Evolutionary conservation across 106 monocot species (phyloP), one percentile per base, ranked within the genome.

Genomic region (Platanthera zijinensis): DNA sequence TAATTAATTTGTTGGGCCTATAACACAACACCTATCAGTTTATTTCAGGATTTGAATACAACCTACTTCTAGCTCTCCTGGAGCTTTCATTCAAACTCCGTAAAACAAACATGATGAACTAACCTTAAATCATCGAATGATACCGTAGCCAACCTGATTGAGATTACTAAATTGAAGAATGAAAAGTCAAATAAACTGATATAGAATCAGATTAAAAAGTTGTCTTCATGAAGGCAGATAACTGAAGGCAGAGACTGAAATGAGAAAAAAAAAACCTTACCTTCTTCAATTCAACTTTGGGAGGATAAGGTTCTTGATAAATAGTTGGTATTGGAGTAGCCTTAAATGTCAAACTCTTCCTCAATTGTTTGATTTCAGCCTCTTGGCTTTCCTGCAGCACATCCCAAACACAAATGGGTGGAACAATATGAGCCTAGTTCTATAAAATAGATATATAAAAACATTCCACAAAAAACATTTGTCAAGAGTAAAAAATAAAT

Each of bases 241-340:
- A 3, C 48, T 8, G 14, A 46, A 25, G 25, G 25, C 25, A 25
- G 25, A 25, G 25, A 25, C 25, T 25, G 25, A 25, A 25, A 70
- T 70, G 14, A 70, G 46, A 45, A 71, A 51, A 80, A 61, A 77
- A 59, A 4, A 61, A n/a, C n/a, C 67, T 47, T 84, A 95, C 95
- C 95, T 97, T 97, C 82, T 97, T 97, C 73, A 93, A 52, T 74
- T 93, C 93, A 77, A 78, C 77, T 79, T 88, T 93, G 46, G 90
- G 95, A 76, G 95, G 89, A 19, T 72, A 83, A 80, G 90, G 89
- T 76, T 97, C 93, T 75, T 97, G 85, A 50, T 97, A 97, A 71
- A 97, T 93, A 77, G 45, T 89, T 72, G 96, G 93, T 93, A 97
- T 97, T 54, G 96, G 96, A 25, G 84, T 83, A 59, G 93, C 96